These are phyloP conservation scores for Paramecium sexaurelia DNA, from an alignment of 73 alveolate genomes.

Conservation along the genomic window DNA sequence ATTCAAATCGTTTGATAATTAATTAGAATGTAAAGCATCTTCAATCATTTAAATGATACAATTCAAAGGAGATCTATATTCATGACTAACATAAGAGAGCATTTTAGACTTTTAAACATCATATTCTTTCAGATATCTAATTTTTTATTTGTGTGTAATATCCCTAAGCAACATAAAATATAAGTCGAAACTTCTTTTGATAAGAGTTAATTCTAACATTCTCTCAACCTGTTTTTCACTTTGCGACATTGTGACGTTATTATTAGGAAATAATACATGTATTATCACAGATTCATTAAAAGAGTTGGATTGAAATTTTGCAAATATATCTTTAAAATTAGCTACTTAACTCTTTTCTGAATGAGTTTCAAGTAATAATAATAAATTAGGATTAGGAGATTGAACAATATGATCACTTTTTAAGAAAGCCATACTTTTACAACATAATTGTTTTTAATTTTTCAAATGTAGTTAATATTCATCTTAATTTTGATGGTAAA, in stretches of 20 bases:
- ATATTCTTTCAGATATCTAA: slow-evolving; percentile 53
- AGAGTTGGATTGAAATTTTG: neutral
- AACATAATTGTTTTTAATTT: neutral
- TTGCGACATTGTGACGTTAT: neutral
- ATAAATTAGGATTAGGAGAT: neutral
- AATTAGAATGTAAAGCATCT: neutral
- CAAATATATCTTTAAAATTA: neutral
- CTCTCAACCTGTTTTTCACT: neutral
- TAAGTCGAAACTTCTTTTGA: neutral
- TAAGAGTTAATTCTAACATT: neutral
- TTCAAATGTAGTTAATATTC: neutral
- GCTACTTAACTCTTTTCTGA: neutral
- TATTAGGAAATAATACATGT: neutral
- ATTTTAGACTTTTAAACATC: slow-evolving; percentile 58
- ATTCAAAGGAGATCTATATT: slow-evolving; percentile 60
- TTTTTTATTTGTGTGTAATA: slow-evolving; percentile 58
- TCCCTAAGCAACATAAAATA: slow-evolving; percentile 47
- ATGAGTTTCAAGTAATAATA: neutral
- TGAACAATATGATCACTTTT: neutral
- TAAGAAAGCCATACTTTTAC: neutral
- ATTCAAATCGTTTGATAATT: neutral
- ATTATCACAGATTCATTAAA: neutral
- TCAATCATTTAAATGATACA: slow-evolving; percentile 63
- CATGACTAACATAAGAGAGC: slow-evolving; percentile 65
- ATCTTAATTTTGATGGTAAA: neutral